Percentiles rank a stretch among this genome's conserved stretches.
phyloP scores from a whole-genome alignment of 768 basidiomycete species.

The Russula earlei region DNA sequence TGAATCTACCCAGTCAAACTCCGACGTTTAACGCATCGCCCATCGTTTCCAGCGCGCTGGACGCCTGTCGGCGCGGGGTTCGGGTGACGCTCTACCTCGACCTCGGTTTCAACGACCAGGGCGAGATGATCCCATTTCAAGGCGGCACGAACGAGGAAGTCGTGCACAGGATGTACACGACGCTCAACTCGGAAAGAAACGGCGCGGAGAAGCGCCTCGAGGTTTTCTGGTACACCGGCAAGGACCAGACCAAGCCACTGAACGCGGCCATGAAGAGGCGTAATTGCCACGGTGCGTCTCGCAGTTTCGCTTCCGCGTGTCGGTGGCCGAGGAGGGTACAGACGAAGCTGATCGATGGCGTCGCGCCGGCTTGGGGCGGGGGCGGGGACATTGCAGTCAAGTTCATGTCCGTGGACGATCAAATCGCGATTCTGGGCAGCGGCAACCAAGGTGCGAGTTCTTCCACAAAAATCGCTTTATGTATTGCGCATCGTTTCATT shows the following conservation, averaged over 20 bases:
- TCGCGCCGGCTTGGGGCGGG: too few species aligned
- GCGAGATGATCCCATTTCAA: slow-evolving; percentile 46
- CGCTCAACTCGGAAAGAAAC: slow-evolving; percentile 34
- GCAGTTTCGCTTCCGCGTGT: too few species aligned
- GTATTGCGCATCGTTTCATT: too few species aligned
- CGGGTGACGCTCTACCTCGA: slow-evolving; percentile 52
- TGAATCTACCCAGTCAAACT: slow-evolving; percentile 38
- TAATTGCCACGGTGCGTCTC: slow-evolving; percentile 51
- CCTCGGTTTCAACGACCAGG: slow-evolving; percentile 47
- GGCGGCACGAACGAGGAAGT: slow-evolving; percentile 70
- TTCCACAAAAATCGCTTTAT: too few species aligned
- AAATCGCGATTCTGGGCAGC: slow-evolving; percentile 57
- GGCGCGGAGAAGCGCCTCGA: slow-evolving; percentile 37
- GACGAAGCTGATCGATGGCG: neutral
- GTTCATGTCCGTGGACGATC: slow-evolving; percentile 56
- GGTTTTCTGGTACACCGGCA: slow-evolving; percentile 54
- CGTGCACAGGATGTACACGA: slow-evolving; percentile 45
- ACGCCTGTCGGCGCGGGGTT: slow-evolving; percentile 52
- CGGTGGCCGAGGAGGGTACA: neutral
- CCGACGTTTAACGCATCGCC: slow-evolving; percentile 64
- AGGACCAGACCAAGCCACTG: slow-evolving; percentile 55
- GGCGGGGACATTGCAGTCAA: slow-evolving; percentile 49
- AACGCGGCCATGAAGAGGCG: slow-evolving; percentile 58
- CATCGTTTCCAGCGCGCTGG: slow-evolving; percentile 47
- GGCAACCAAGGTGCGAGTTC: slow-evolving; percentile 59